Percentiles rank a stretch among this genome's conserved stretches.
Conservation (phyloP, 164 flowering plant species). For the Buxus sempervirens region DNA sequence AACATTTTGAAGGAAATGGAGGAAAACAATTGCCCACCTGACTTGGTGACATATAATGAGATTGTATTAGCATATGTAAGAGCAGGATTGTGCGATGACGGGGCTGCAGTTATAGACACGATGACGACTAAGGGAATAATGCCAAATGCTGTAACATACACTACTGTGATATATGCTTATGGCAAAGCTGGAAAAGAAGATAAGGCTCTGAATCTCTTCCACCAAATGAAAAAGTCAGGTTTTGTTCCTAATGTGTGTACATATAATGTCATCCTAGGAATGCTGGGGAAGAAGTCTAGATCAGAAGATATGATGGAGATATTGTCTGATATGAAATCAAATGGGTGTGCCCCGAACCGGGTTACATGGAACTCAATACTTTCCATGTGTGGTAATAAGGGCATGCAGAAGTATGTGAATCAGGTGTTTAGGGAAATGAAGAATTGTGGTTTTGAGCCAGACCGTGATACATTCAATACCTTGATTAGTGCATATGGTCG, state of each 20-base stretch:
- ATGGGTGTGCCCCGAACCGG: conserved; percentile 73
- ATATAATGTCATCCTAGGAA: conserved; percentile 69
- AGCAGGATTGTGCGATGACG: conserved; percentile 84
- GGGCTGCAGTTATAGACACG: conserved; percentile 56
- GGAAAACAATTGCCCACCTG: conserved; percentile 62
- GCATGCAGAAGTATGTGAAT: conserved; percentile 59
- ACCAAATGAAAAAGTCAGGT: conserved; percentile 65
- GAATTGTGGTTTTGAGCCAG: conserved; percentile 93
- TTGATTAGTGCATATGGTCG: conserved; percentile 84
- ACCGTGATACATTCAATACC: conserved; percentile 77
- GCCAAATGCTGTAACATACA: conserved; percentile 87
- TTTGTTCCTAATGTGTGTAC: conserved; percentile 87
- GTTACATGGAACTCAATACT: conserved; percentile 94
- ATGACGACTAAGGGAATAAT: conserved; percentile 61
- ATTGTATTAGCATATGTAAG: conserved; percentile 76
- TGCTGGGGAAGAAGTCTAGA: conserved; percentile 78
- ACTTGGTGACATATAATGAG: conserved; percentile 81
- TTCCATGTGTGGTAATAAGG: conserved; percentile 64
- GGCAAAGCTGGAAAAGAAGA: conserved; percentile 79
- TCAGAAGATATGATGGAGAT: conserved; percentile 70
- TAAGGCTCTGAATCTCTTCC: conserved; percentile 59
- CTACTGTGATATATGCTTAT: conserved; percentile 80
- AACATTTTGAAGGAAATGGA: conserved; percentile 81
- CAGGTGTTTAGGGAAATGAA: conserved; percentile 74
- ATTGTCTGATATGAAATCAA: conserved; percentile 61